phyloP scores from a whole-genome alignment of 2,329 filamentous ascomycete genomes.

The Plectosphaerella sp. region DNA sequence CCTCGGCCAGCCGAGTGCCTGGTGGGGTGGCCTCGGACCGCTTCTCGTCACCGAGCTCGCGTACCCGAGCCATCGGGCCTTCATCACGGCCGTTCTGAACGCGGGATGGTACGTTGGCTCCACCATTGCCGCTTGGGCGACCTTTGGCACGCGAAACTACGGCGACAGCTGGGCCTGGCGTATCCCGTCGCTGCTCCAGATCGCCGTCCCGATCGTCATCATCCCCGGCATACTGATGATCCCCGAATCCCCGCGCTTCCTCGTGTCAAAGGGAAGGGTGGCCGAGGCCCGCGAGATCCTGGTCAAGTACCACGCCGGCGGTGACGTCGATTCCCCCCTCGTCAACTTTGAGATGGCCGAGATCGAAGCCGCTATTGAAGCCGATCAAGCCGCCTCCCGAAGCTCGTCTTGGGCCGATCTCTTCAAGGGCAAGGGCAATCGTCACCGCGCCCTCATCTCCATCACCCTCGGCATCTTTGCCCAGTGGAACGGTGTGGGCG shows the following conservation, averaged over 20 bases:
- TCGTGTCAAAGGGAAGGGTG: neutral
- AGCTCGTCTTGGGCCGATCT: slow-evolving; percentile 31
- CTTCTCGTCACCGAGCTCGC: slow-evolving; percentile 39
- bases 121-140: slow-evolving; percentile 23
- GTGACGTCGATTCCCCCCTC: slow-evolving; percentile 31
- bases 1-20: slow-evolving; percentile 26
- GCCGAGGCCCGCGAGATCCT: slow-evolving; percentile 30
- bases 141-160: slow-evolving; percentile 36
- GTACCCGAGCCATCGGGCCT: slow-evolving; percentile 31
- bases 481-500: slow-evolving; percentile 29
- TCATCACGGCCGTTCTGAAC: slow-evolving; percentile 15
- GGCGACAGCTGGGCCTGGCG: slow-evolving; percentile 41
- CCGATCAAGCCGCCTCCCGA: neutral
- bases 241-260: slow-evolving; percentile 12
- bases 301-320: slow-evolving; percentile 34
- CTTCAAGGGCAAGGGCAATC: slow-evolving; percentile 30
- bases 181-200: slow-evolving; percentile 32
- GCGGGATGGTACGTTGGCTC: slow-evolving; percentile 14
- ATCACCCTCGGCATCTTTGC: slow-evolving; percentile 24
- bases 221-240: slow-evolving; percentile 14
- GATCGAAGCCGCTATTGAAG: slow-evolving; percentile 7
- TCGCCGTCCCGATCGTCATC: slow-evolving; percentile 5
- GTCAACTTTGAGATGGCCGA: slow-evolving; percentile 18
- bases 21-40: slow-evolving; percentile 24
- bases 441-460: slow-evolving; percentile 20